Base-by-base conservation (phyloP, 176 grass and related monocot genomes). In the Saccharum officinarum region DNA sequence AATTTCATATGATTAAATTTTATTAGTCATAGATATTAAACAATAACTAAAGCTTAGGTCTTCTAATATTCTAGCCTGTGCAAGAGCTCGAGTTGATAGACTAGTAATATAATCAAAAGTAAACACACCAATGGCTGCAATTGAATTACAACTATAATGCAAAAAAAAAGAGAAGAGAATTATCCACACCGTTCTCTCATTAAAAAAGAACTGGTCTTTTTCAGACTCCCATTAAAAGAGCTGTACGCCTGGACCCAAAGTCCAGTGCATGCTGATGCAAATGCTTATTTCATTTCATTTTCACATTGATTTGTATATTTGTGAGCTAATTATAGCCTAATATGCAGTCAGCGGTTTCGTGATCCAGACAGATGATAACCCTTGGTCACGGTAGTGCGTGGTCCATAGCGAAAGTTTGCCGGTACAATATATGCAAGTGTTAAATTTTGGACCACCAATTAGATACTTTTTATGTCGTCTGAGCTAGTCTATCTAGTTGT, bases 371-470 rank as follows among this genome's bases (percentile, higher is more conserved):
- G 65, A 61, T 50, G 71, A 75, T 59, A 69, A 72, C 46, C 78
- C 28, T 17, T 85, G 11, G 63, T 28, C 11, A 81, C 40, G 63
- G 16, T 81, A 85, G 52, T 85, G 79, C 77, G 83, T 89, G 88
- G 83, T 89, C 78, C 88, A 70, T 25, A 33, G 72, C 39, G 23
- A 26, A 89, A 68, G 46, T n/a, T 75, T 85, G 20, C 63, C 1
- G 5, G 25, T 69, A 64, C 57, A 78, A 83, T 86, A 83, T 82
- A 36, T 60, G 75, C 73, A 67, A 73, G 79, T 67, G 84, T 86
- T 46, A 59, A 42, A 36, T 61, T 49, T 47, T 87, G 86, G 86
- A 87, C 86, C 86, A 87, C 72, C 62, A 76, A 61, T 69, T 82
- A 62, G 23, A 47, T 30, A 61, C 26, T 31, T 75, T 37, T 41